phyloP scores from a whole-genome alignment of 2,329 filamentous ascomycete genomes.

The Plenodomus biglobosus region DNA sequence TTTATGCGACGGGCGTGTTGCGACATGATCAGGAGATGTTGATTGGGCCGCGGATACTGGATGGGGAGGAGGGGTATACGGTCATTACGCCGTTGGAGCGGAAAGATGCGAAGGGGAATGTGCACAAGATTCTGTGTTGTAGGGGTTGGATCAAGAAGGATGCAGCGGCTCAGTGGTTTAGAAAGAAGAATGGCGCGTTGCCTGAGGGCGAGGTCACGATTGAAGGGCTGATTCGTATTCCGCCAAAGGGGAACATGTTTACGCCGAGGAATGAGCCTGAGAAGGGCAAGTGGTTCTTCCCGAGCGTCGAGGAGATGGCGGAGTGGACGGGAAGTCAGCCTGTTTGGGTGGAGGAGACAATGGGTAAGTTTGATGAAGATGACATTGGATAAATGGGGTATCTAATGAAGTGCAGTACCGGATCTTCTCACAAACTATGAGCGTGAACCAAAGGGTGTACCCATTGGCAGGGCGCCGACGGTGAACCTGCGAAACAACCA shows the following conservation, averaged over 20 bases:
- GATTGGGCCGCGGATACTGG: constrained; percentile 83
- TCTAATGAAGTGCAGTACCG: constrained; percentile 60
- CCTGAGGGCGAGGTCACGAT: constrained; percentile 72
- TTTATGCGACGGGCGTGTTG: constrained; percentile 72
- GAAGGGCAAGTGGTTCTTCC: constrained; percentile 88
- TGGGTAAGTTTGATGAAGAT: constrained; percentile 60
- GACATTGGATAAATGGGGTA: constrained; percentile 15
- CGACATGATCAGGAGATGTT: constrained; percentile 96
- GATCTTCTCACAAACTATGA: constrained; percentile 76
- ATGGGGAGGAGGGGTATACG: constrained; percentile 87
- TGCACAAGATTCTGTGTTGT: constrained; percentile 75
- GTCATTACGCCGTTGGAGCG: constrained; percentile 90
- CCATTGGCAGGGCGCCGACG: constrained; percentile 83
- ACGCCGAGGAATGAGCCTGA: constrained; percentile 87
- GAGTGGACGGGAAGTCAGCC: constrained; percentile 76
- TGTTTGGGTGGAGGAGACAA: constrained; percentile 94
- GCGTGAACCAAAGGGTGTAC: constrained; percentile 77
- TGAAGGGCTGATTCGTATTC: constrained; percentile 81
- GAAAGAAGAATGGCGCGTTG: constrained; percentile 60
- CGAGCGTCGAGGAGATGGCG: constrained; percentile 92
- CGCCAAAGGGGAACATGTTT: constrained; percentile 98
- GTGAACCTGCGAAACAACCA: constrained; percentile 97
- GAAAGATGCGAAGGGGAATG: constrained; percentile 50
- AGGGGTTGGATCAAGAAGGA: constrained; percentile 89
- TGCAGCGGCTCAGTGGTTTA: constrained; percentile 63